Evolutionary conservation across 1,284 basidiomycete genomes (phyloP).

Genomic region (Cystobasidiaceae sp.): DNA sequence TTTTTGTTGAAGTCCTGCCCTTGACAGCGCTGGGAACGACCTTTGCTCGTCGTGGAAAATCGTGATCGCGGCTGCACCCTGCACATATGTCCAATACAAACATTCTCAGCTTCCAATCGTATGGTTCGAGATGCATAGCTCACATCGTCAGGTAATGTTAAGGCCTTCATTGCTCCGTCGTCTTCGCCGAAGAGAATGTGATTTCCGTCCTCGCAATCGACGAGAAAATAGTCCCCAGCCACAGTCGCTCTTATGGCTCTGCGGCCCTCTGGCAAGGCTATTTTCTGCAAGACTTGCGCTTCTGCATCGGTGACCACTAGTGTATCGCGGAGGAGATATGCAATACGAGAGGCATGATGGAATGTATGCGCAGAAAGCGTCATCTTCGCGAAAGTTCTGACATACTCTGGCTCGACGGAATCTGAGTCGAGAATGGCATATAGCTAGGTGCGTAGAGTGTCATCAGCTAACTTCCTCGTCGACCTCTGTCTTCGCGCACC

Average conservation of each 20-base stretch:
- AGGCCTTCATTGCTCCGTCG: background rate
- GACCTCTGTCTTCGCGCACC: background rate
- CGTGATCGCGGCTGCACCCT: no score
- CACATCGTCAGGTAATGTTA: background rate
- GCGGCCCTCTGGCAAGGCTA: background rate
- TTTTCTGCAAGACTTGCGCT: background rate
- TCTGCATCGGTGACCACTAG: slow-evolving; percentile 9
- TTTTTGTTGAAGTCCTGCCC: background rate
- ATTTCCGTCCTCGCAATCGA: background rate
- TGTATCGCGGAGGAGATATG: slow-evolving; percentile 3
- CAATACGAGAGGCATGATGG: background rate
- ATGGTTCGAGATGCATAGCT: background rate
- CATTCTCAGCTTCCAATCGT: no score
- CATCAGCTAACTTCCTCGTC: background rate
- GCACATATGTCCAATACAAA: no score
- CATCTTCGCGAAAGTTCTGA: slow-evolving; percentile 25
- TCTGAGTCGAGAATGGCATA: background rate
- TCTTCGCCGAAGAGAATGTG: background rate
- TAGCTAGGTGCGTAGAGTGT: background rate
- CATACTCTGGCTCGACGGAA: slow-evolving; percentile 7
- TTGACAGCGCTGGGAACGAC: no score
- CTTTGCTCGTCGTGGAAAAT: no score
- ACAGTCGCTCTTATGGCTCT: slow-evolving; percentile 5
- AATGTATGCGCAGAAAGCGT: slow-evolving; percentile 6
- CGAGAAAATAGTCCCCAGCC: slow-evolving; percentile 11